Conservation (phyloP, 805 yeast species). For the Saccharomycopsis amapae region DNA sequence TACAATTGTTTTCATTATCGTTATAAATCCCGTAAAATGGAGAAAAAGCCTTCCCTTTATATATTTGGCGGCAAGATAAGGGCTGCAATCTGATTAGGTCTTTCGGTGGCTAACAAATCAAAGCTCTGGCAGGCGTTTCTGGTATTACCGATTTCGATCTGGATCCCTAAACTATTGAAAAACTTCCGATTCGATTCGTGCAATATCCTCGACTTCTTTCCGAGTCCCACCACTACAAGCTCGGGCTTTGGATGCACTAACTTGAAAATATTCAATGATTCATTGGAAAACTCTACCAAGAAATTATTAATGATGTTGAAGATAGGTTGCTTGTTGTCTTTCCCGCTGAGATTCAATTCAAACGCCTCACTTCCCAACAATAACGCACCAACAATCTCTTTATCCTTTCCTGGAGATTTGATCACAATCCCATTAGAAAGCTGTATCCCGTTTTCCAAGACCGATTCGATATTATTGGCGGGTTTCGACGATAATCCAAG, state of each 20-base stretch:
- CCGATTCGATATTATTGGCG: constrained; percentile 43
- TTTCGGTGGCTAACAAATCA: constrained; percentile 72
- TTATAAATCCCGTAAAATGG: too few species aligned
- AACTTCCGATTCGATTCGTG: constrained; percentile 44
- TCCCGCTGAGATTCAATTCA: constrained; percentile 42
- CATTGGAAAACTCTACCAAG: constrained; percentile 43
- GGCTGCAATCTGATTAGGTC: constrained; percentile 70
- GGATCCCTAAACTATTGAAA: constrained; percentile 57
- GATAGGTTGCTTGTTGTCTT: constrained; percentile 24
- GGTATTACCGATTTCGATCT: constrained; percentile 60
- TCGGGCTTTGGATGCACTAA: constrained; percentile 73
- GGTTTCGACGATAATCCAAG: constrained; percentile 39
- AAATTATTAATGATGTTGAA: constrained; percentile 42
- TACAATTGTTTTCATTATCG: too few species aligned
- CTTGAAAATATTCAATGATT: constrained; percentile 42
- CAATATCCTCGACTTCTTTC: constrained; percentile 54
- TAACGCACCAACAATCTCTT: constrained; percentile 39
- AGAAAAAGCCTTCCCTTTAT: too few species aligned
- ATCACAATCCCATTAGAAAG: constrained; percentile 48
- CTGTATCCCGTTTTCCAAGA: constrained; percentile 49
- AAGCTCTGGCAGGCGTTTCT: constrained; percentile 60
- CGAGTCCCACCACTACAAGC: constrained; percentile 63
- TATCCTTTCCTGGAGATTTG: constrained; percentile 33
- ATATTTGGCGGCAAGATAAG: constrained; percentile 63
- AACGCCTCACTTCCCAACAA: constrained; percentile 53